Percentiles rank a stretch among this genome's conserved stretches.
phyloP scores from a whole-genome alignment of 371 early-diverging fungal species.

The Saksenaea vasiformis region DNA sequence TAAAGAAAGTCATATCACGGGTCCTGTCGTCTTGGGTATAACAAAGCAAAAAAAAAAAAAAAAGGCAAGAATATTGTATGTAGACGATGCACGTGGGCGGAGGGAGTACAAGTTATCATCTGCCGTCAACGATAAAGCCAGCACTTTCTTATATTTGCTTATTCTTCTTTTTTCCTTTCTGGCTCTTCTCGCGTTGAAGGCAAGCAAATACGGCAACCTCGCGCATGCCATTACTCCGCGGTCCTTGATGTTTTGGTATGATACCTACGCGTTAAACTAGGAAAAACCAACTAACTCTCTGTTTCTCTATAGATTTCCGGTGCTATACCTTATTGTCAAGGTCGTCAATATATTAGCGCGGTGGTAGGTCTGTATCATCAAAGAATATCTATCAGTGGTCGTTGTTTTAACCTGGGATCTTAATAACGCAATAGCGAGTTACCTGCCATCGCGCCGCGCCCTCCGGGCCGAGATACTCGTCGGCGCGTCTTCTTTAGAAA shows the following conservation, averaged over 20 bases:
- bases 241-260: too few species aligned
- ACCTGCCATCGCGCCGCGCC: constrained; percentile 6
- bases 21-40: too few species aligned
- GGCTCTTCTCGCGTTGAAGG: neutral
- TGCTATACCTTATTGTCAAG: neutral
- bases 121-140: neutral
- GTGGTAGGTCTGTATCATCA: neutral
- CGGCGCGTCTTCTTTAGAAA: neutral
- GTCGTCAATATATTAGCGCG: neutral
- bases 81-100: constrained; percentile 1
- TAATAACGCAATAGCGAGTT: neutral
- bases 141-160: neutral
- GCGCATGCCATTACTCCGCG: too few species aligned
- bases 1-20: too few species aligned
- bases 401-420: neutral
- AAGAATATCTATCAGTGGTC: neutral
- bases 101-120: constrained; percentile 1
- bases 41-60: too few species aligned
- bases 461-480: neutral
- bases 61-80: neutral
- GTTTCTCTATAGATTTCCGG: neutral
- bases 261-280: neutral
- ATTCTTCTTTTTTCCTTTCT: neutral
- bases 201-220: neutral
- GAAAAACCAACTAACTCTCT: neutral